Evolutionary conservation across 116 monocot genomes (phyloP), one percentile per base, ranked within the genome.

Genomic region (Papilionanthe hybrid): DNA sequence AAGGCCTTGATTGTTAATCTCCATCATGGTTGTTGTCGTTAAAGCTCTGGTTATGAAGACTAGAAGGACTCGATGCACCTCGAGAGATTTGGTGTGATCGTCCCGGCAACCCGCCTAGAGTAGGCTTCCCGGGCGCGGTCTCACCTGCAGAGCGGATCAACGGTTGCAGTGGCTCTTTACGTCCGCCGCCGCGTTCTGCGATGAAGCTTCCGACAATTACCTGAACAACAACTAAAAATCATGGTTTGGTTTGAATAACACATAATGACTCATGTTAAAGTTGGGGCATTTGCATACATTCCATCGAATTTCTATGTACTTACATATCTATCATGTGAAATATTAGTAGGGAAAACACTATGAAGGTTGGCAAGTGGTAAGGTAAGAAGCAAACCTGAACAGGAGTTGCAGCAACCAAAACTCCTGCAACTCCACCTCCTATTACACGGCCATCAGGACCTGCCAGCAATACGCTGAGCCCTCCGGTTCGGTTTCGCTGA

Each of bases 381-480:
- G 63, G 11, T 1, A 63, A 63, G 22, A 25, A 72, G 29, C 17
- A 43, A 44, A 86, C 86, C 86, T 83, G 86, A 58, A 86, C 86
- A 73, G 83, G 83, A 55, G 77, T 77, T 22, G 86, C 86, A 78
- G 86, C 86, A n/a, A 86, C 73, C 73, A 86, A 53, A 27, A 86
- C 57, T 6, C 86, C 86, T 60, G 83, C 82, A 55, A 86, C 77
- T 73, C 83, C 60, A 22, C 86, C 86, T 12, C 86, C 86, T 0
- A 86, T 65, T 55, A 86, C 86, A 43, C 77, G 86, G 5, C 86
- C 86, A 53, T 86, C 83, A 27, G 86, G 82, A 71, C 90, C 90
- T 49, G 90, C 92, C 63, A 90, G 79, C 37, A 90, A 90, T 32
- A 92, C 90, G 43, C 92, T 92, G 83, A 92, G 86, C 5, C 92